Conservation (phyloP, 148 eudicot species). For the Euryodendron excelsum region DNA sequence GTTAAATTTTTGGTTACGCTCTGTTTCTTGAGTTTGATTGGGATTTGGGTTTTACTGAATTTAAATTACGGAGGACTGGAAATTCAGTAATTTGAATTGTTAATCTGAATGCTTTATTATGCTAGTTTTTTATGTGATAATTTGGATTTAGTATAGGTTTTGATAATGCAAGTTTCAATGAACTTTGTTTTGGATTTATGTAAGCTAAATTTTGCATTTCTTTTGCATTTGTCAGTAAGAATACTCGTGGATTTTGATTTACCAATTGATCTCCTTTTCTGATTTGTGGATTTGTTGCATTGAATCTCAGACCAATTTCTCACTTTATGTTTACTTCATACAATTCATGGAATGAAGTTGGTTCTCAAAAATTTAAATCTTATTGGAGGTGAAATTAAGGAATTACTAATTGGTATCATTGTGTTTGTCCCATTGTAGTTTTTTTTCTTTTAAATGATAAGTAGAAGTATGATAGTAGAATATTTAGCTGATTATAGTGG, state of each 20-base stretch:
- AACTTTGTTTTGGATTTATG: neutral
- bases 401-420: too few species aligned
- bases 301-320: neutral
- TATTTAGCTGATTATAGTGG: neutral
- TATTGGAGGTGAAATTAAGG: too few species aligned
- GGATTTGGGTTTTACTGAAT: neutral
- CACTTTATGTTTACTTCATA: neutral
- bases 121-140: neutral
- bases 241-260: neutral
- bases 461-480: neutral
- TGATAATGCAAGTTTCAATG: neutral
- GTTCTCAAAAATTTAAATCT: too few species aligned
- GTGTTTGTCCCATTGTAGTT: too few species aligned
- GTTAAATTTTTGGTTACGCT: neutral
- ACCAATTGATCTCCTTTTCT: too few species aligned
- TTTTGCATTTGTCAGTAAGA: neutral
- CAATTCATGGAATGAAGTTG: neutral
- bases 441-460: too few species aligned
- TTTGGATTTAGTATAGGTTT: neutral
- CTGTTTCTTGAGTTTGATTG: neutral
- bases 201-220: too few species aligned
- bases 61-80: neutral
- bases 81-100: neutral
- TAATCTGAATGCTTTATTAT: neutral
- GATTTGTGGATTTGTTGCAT: too few species aligned